A percentile compares a stretch with the other conserved stretches of the same genome.
phyloP scores from a whole-genome alignment of 1,139 yeast genomes.

The Dujonia santamariae region DNA sequence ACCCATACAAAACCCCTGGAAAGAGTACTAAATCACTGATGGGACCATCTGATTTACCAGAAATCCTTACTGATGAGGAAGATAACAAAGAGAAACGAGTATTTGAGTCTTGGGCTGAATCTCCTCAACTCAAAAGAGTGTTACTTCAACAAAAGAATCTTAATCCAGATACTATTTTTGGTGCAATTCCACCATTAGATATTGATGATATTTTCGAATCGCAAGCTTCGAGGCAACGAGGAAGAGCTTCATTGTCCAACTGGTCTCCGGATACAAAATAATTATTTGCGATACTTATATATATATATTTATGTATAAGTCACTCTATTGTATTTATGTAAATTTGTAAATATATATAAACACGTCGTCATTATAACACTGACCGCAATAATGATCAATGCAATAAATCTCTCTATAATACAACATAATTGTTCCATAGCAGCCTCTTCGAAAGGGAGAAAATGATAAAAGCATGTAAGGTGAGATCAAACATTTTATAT shows the following conservation, averaged over 20 bases:
- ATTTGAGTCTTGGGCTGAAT: constrained; percentile 69
- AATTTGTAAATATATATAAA: too few relatives aligned
- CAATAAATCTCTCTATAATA: too few relatives aligned
- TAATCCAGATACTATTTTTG: constrained; percentile 76
- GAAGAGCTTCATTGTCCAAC: constrained; percentile 58
- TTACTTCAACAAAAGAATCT: constrained; percentile 56
- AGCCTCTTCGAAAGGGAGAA: too few relatives aligned
- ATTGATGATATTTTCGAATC: constrained; percentile 67
- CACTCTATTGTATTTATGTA: too few relatives aligned
- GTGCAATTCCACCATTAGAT: constrained; percentile 67
- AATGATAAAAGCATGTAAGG: too few relatives aligned
- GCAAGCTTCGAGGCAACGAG: constrained; percentile 46
- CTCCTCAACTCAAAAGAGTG: constrained; percentile 55
- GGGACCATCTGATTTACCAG: constrained; percentile 31
- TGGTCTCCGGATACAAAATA: constrained; percentile 28
- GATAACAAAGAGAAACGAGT: constrained; percentile 37
- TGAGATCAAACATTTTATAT: constrained; percentile 3
- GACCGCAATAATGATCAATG: too few relatives aligned
- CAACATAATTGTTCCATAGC: too few relatives aligned
- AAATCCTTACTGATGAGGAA: constrained; percentile 49
- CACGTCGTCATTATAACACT: too few relatives aligned
- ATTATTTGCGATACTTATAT: neutral
- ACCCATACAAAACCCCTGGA: constrained; percentile 10
- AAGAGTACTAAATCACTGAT: constrained; percentile 8
- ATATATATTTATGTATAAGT: neutral